These are phyloP conservation scores for Earliella scabrosa DNA, from an alignment of 1,284 basidiomycete genomes.

Conservation along the genomic window DNA sequence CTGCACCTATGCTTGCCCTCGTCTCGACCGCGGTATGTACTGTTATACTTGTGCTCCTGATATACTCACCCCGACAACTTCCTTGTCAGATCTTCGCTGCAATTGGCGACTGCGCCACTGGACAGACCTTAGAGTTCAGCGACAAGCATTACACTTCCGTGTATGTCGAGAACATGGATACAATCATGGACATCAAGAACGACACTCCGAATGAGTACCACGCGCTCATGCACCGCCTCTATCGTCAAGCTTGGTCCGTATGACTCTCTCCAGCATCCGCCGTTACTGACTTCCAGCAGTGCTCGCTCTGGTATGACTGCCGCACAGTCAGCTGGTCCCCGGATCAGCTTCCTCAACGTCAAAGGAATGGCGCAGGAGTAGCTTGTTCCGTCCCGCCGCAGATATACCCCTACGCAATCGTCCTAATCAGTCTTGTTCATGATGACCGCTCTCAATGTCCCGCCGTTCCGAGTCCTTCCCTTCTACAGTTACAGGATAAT, in stretches of 20 bases:
- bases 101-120: neutral
- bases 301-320: neutral
- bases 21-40: conserved; percentile 10
- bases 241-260: neutral
- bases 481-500: too few species aligned
- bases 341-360: neutral
- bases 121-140: neutral
- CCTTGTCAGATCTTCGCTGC: conserved; percentile 7
- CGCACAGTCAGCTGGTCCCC: neutral
- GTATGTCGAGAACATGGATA: neutral
- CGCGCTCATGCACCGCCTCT: conserved; percentile 3
- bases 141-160: neutral
- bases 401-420: too few species aligned
- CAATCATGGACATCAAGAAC: neutral
- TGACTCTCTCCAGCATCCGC: too few species aligned
- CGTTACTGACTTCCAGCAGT: too few species aligned
- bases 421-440: too few species aligned
- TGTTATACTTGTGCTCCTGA: neutral
- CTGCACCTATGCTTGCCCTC: conserved; percentile 10
- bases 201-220: neutral
- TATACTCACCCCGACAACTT: neutral
- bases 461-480: too few species aligned
- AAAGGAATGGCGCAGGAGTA: neutral
- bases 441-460: too few species aligned
- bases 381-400: too few species aligned